phyloP scores from a whole-genome alignment of 768 basidiomycete species.

The Terana coerulea region DNA sequence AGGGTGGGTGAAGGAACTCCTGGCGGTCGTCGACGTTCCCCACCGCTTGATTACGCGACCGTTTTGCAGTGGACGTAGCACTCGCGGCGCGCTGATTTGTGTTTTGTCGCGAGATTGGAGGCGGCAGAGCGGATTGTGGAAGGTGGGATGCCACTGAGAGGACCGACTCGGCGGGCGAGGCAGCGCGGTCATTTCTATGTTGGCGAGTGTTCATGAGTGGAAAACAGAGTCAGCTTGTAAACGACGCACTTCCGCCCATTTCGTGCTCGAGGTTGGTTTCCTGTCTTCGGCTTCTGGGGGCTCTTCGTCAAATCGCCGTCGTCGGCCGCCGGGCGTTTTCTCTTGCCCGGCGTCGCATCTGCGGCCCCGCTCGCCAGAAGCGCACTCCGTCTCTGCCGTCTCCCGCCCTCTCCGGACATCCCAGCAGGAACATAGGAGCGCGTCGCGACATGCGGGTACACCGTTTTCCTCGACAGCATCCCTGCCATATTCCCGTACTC shows the following conservation, averaged over 20 bases:
- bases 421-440: slow-evolving; percentile 61
- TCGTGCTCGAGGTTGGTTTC: slow-evolving; percentile 40
- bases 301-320: slow-evolving; percentile 57
- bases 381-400: slow-evolving; percentile 51
- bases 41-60: slow-evolving; percentile 22
- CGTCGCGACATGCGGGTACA: slow-evolving; percentile 73
- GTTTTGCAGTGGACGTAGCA: slow-evolving; percentile 16
- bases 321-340: slow-evolving; percentile 53
- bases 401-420: slow-evolving; percentile 54
- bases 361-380: slow-evolving; percentile 46
- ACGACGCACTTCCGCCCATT: slow-evolving; percentile 59
- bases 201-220: background rate
- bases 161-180: slow-evolving; percentile 71
- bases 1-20: slow-evolving; percentile 41
- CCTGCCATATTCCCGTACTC: slow-evolving; percentile 37
- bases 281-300: slow-evolving; percentile 58
- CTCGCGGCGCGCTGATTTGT: slow-evolving; percentile 23
- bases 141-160: slow-evolving; percentile 69
- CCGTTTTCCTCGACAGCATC: slow-evolving; percentile 56
- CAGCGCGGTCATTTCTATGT: slow-evolving; percentile 55
- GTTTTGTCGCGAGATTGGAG: slow-evolving; percentile 33
- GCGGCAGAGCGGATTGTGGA: slow-evolving; percentile 37
- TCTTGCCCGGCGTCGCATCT: slow-evolving; percentile 63
- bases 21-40: slow-evolving; percentile 35
- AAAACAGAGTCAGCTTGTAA: background rate